Evolutionary conservation across 352 stramenopile species (phyloP).

Genomic region (Phytopythium vexans): DNA sequence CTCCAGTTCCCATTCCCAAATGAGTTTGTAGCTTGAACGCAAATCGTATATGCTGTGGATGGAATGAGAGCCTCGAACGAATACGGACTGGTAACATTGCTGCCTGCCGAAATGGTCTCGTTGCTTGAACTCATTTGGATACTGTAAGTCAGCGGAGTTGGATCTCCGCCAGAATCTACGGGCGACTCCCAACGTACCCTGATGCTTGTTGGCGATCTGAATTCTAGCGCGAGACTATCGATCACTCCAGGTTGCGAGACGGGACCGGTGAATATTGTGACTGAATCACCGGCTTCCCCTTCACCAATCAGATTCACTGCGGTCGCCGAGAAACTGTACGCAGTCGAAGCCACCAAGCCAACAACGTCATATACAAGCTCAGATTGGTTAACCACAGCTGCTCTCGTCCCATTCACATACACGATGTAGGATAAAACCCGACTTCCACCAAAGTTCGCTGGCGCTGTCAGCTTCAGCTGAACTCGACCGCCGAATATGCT

Average conservation of each 20-base stretch:
- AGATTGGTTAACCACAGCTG: slow-evolving; percentile 3
- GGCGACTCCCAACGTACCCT: slow-evolving; percentile 27
- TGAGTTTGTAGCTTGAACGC: slow-evolving; percentile 25
- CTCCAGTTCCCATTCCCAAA: slow-evolving; percentile 28
- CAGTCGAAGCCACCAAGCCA: slow-evolving; percentile 18
- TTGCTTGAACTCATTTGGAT: slow-evolving; percentile 13
- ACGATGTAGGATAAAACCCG: slow-evolving; percentile 23
- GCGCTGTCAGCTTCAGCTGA: slow-evolving; percentile 21
- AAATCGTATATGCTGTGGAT: slow-evolving; percentile 26
- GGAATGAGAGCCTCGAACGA: slow-evolving; percentile 16
- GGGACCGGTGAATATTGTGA: slow-evolving; percentile 20
- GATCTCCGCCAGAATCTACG: slow-evolving; percentile 33
- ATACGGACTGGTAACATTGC: slow-evolving; percentile 1
- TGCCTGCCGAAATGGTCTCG: not conserved
- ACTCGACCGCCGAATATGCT: slow-evolving; percentile 26
- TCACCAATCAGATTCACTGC: slow-evolving; percentile 29
- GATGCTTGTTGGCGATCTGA: slow-evolving; percentile 21
- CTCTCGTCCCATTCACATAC: slow-evolving; percentile 17
- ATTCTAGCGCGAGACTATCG: slow-evolving; percentile 5
- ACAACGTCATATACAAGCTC: slow-evolving; percentile 29
- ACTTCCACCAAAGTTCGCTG: slow-evolving; percentile 36
- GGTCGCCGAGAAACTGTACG: slow-evolving; percentile 24
- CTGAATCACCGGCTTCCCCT: slow-evolving; percentile 17
- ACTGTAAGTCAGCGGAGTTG: slow-evolving; percentile 18
- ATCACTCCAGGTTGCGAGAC: slow-evolving; percentile 23